Evolutionary conservation across 495 filamentous ascomycete genomes (phyloP).

Genomic region (Astrothelium subdiscretum): DNA sequence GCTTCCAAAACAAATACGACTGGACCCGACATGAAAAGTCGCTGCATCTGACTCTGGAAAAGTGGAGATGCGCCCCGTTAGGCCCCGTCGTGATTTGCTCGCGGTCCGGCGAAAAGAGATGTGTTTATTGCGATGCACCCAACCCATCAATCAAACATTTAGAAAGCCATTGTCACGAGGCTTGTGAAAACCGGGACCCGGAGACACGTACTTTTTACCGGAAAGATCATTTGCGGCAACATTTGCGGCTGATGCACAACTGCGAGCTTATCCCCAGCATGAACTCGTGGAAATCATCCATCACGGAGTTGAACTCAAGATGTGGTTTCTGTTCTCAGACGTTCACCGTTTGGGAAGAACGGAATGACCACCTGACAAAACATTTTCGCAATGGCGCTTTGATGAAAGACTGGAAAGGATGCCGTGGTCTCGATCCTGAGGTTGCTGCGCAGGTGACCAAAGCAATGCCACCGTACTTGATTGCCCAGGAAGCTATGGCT

Average conservation of each 20-base stretch:
- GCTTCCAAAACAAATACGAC: conserved; percentile 73
- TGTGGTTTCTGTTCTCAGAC: conserved; percentile 31
- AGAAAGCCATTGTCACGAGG: conserved; percentile 58
- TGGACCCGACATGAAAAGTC: conserved; percentile 79
- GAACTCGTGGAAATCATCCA: conserved; percentile 51
- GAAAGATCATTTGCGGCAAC: conserved; percentile 76
- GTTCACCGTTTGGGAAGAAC: conserved; percentile 29
- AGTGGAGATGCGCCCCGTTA: conserved; percentile 63
- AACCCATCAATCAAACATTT: conserved; percentile 50
- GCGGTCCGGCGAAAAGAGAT: conserved; percentile 41
- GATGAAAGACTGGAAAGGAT: conserved; percentile 33
- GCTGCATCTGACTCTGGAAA: conserved; percentile 62
- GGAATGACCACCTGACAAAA: conserved; percentile 29
- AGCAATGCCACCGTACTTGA: conserved; percentile 34
- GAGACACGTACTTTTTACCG: conserved; percentile 66
- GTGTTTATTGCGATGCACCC: conserved; percentile 53
- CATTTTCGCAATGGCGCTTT: conserved; percentile 30
- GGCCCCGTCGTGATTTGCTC: conserved; percentile 39
- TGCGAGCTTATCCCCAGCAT: conserved; percentile 52
- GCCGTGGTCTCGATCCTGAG: conserved; percentile 25
- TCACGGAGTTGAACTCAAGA: conserved; percentile 23
- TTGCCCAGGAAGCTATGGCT: conserved; percentile 25
- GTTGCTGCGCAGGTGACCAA: conserved; percentile 29
- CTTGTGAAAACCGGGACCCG: conserved; percentile 53
- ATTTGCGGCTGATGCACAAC: conserved; percentile 65